Base-by-base conservation (phyloP, 352 stramenopile genomes). In the Globisporangium uncinulatum region DNA sequence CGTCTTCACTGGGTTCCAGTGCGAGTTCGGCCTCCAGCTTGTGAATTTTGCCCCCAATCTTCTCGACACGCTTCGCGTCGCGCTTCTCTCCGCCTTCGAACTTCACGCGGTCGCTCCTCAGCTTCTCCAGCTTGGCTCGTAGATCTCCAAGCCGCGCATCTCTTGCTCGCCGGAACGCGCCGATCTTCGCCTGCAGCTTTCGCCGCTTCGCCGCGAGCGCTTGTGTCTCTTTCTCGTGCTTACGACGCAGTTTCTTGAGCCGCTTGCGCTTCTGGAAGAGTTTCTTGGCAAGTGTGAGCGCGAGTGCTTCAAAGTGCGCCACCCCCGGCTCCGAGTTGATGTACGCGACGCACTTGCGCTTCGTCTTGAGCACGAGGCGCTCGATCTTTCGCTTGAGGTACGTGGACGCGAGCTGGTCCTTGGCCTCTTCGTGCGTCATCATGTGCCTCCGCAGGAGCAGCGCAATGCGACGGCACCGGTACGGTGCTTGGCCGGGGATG, bases 361-460 rank as follows among this genome's bases (percentile, higher is more conserved):
- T 77, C 5, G 76, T 86, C 49, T 83, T 83, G 34, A 59, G 42
- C 31, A 60, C 57, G 8, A 89, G 70, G 6, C 76, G 76, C 39
- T 70, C 69, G 14, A 86, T 67, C 56, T 84, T 85, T 20, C 57
- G 46, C 13, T 63, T 59, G 17, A 89, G 51, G 49, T 89, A 89
- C 34, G 75, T 62, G 36, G 65, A 79, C 9, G 74, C 73, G 29
- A 86, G 68, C 37, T 87, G 79, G 52, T 86, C 79, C 59, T 89
- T 79, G 6, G 65, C 79, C 29, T 87, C 73, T 48, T 89, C 74
- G 7, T 63, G 70, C 0, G 79, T 87, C 24, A 89, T 67, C 76
- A 89, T 83, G 46, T 86, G 70, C 42, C 65, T 73, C 37, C 79
- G 71, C 4, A 89, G 36, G 15, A 89, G 51, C n/a, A 69, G 55